phyloP scores from a whole-genome alignment of 768 basidiomycete species.

The Gymnopilus dilepis region DNA sequence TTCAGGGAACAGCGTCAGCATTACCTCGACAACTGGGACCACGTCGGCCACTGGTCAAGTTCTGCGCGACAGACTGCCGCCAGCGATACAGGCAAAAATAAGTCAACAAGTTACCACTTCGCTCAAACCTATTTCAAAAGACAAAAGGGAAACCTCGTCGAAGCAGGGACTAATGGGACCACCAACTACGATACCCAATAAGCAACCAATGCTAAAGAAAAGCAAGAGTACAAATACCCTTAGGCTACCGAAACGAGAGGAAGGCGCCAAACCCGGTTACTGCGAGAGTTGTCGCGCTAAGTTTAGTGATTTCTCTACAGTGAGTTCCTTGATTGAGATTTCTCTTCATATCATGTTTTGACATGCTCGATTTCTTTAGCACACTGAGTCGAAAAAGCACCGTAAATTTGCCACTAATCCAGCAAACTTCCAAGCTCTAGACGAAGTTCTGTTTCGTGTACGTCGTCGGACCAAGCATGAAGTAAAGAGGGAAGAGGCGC shows the following conservation, averaged over 20 bases:
- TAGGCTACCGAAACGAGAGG: slow-evolving; percentile 77
- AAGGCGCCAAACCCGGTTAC: slow-evolving; percentile 91
- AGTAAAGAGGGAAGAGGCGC: slow-evolving; percentile 30
- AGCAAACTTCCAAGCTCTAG: slow-evolving; percentile 80
- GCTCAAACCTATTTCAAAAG: slow-evolving; percentile 48
- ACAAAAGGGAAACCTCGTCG: slow-evolving; percentile 25
- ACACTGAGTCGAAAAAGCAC: slow-evolving; percentile 74
- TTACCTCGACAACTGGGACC: slow-evolving; percentile 91
- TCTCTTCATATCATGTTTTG: slow-evolving; percentile 3
- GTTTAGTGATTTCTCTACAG: slow-evolving; percentile 86
- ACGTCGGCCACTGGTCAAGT: slow-evolving; percentile 65
- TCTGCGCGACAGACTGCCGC: slow-evolving; percentile 53
- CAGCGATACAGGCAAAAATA: slow-evolving; percentile 57
- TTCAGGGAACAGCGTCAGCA: slow-evolving; percentile 92
- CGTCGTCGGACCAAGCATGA: slow-evolving; percentile 46
- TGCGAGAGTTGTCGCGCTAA: slow-evolving; percentile 95
- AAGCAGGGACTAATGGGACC: slow-evolving; percentile 67
- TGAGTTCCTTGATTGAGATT: slow-evolving; percentile 42
- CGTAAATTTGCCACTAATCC: slow-evolving; percentile 80
- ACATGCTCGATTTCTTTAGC: slow-evolving; percentile 48
- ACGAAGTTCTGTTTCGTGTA: slow-evolving; percentile 72
- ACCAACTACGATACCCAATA: slow-evolving; percentile 61
- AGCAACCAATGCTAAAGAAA: slow-evolving; percentile 62
- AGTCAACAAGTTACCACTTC: slow-evolving; percentile 74
- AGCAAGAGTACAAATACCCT: slow-evolving; percentile 84